phyloP scores from a whole-genome alignment of 2,329 filamentous ascomycete genomes.

The Talaromyces sp. region DNA sequence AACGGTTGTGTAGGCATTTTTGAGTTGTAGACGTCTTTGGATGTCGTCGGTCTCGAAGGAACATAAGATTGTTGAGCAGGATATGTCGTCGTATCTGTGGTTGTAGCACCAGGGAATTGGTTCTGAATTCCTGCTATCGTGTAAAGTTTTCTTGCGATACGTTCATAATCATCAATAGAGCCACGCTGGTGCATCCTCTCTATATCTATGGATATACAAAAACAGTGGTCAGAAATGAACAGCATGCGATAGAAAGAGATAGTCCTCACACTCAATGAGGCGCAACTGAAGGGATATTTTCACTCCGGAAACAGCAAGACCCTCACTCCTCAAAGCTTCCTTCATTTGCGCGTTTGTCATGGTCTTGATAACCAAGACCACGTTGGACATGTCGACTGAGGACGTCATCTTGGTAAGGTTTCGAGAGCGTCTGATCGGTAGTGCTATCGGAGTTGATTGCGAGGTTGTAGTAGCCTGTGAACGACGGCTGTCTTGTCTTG shows the following conservation, averaged over 20 bases:
- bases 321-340: slow-evolving; percentile 69
- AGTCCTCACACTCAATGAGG: slow-evolving; percentile 67
- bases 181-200: slow-evolving; percentile 27
- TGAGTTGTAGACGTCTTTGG: slow-evolving; percentile 27
- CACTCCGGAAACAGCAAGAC: slow-evolving; percentile 72
- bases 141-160: slow-evolving; percentile 24
- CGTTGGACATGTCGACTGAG: slow-evolving; percentile 39
- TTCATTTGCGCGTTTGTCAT: slow-evolving; percentile 67
- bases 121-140: neutral
- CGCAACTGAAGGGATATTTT: slow-evolving; percentile 78
- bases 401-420: slow-evolving; percentile 33
- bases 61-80: slow-evolving; percentile 26
- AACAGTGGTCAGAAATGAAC: slow-evolving; percentile 1
- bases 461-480: slow-evolving; percentile 4
- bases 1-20: slow-evolving; percentile 32
- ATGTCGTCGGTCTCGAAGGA: slow-evolving; percentile 25
- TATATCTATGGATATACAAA: slow-evolving; percentile 24
- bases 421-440: neutral
- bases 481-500: neutral
- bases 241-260: neutral
- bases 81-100: slow-evolving; percentile 28
- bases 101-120: neutral
- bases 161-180: slow-evolving; percentile 30
- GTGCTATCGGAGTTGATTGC: neutral
- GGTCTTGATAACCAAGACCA: slow-evolving; percentile 49